These are phyloP conservation scores for Podila epigama DNA, from an alignment of 192 early-diverging fungal species.

Conservation along the genomic window DNA sequence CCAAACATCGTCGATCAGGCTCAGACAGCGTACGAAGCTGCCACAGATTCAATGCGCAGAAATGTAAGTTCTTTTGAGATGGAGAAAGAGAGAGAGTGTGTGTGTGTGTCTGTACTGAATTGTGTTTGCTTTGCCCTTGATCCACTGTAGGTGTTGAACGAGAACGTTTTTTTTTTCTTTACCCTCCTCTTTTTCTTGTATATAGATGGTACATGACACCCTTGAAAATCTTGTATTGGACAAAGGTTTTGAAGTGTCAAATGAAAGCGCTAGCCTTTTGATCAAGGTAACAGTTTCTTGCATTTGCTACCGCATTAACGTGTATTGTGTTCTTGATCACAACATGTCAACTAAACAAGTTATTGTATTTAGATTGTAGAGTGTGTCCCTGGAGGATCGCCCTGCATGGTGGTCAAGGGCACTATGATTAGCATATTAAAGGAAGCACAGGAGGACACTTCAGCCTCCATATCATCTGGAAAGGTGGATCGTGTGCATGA, in stretches of 20 bases:
- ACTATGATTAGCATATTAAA: constrained; percentile 17
- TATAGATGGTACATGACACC: constrained; percentile 19
- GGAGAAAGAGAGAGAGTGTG: too few relatives aligned
- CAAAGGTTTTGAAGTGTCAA: constrained; percentile 8
- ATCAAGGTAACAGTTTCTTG: constrained; percentile 12
- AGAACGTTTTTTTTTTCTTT: too few relatives aligned
- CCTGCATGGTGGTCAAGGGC: constrained; percentile 13
- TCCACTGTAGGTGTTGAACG: too few relatives aligned
- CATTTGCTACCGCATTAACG: too few relatives aligned
- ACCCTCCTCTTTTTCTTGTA: too few relatives aligned
- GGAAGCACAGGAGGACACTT: not conserved
- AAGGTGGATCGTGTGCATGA: not conserved
- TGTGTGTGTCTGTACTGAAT: too few relatives aligned
- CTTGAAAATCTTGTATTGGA: constrained; percentile 12
- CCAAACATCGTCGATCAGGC: not conserved
- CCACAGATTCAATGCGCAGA: not conserved
- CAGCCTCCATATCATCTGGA: not conserved
- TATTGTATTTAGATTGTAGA: constrained; percentile 18
- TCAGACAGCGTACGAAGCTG: not conserved
- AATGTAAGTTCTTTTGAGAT: not conserved
- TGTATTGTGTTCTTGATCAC: too few relatives aligned
- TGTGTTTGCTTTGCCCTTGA: too few relatives aligned
- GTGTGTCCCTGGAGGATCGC: not conserved
- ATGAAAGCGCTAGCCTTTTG: constrained; percentile 7
- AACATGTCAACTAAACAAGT: too few relatives aligned